phyloP scores from a whole-genome alignment of 192 early-diverging fungal genomes.

The Entomortierella beljakovae region DNA sequence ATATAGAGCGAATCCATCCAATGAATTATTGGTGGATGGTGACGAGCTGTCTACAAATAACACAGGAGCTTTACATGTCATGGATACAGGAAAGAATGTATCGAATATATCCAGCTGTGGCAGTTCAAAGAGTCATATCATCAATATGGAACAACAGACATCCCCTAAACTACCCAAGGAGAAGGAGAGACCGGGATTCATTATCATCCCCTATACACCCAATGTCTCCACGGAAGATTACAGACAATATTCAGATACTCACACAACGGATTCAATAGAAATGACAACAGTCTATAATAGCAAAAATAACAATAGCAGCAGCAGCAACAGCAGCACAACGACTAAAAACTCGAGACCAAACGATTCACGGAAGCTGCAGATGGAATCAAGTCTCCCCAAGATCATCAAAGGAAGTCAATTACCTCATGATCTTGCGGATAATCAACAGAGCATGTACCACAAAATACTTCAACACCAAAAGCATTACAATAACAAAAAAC shows the following conservation, averaged over 20 bases:
- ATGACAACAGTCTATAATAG: no score
- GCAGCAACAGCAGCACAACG: not conserved
- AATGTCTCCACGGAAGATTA: no score
- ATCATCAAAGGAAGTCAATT: constrained; percentile 14
- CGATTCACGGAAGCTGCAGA: no score
- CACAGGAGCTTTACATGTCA: not conserved
- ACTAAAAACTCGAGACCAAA: not conserved
- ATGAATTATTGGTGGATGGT: not conserved
- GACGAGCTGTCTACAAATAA: not conserved
- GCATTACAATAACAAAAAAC: constrained; percentile 26
- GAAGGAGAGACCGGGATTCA: no score
- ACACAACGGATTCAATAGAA: no score
- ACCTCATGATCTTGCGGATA: constrained; percentile 24
- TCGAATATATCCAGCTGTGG: not conserved
- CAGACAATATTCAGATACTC: no score
- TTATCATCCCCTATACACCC: no score
- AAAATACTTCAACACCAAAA: constrained; percentile 27
- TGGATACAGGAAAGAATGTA: not conserved
- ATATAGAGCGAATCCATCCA: not conserved
- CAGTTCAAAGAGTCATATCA: no score
- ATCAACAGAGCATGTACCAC: constrained; percentile 25
- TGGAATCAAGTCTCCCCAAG: not conserved
- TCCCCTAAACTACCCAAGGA: no score
- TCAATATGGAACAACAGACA: no score
- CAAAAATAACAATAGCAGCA: no score